Conservation (phyloP, 306 rosid species). For the Luffa aegyptiaca region DNA sequence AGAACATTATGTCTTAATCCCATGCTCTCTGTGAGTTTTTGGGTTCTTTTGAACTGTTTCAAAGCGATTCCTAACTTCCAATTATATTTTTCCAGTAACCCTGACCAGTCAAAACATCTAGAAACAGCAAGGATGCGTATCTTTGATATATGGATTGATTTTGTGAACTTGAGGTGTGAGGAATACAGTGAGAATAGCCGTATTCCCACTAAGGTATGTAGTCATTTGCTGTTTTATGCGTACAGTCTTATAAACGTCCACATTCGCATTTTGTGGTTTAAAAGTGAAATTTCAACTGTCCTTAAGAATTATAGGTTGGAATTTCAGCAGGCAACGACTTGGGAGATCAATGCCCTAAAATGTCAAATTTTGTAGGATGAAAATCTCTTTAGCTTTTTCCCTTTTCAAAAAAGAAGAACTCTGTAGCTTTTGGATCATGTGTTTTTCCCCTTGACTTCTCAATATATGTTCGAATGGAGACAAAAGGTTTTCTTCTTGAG, state of each 20-base stretch:
- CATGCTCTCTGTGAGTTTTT: background rate
- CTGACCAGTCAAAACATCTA: conserved; percentile 95
- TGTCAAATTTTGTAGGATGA: background rate
- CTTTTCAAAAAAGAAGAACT: background rate
- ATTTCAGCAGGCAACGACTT: background rate
- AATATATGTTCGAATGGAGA: background rate
- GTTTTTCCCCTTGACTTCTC: background rate
- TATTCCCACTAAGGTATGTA: conserved; percentile 63
- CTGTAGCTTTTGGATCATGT: background rate
- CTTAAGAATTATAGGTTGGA: background rate
- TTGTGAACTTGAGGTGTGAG: conserved; percentile 82
- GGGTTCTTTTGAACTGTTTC: background rate
- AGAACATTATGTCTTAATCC: background rate
- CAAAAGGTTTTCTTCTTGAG: background rate
- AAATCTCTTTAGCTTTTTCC: background rate
- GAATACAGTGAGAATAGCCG: conserved; percentile 86
- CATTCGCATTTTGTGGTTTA: background rate
- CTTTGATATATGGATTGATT: conserved; percentile 81
- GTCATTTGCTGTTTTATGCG: background rate
- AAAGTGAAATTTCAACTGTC: background rate
- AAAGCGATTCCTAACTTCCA: background rate
- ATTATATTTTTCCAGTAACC: conserved; percentile 49
- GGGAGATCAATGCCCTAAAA: background rate
- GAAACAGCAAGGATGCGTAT: conserved; percentile 95
- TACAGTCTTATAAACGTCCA: background rate